phyloP scores from a whole-genome alignment of 2,329 filamentous ascomycete genomes.

The Fusarium sp. region DNA sequence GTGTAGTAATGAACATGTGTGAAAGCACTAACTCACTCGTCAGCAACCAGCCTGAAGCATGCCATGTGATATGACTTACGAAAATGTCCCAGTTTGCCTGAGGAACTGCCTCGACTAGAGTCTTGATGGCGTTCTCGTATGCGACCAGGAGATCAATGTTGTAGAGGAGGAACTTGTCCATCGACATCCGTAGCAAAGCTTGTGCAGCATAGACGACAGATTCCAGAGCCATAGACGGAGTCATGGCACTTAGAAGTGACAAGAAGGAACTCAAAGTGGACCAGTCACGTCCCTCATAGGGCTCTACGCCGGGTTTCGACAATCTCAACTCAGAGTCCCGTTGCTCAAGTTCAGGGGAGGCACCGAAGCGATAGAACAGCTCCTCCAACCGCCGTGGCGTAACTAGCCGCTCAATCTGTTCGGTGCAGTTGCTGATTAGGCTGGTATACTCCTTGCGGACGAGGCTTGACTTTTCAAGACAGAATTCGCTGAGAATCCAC shows the following conservation, averaged over 20 bases:
- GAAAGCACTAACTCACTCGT: constrained; percentile 57
- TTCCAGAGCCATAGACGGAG: constrained; percentile 50
- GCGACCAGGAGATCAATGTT: constrained; percentile 55
- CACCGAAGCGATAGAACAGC: constrained; percentile 71
- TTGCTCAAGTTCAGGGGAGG: constrained; percentile 58
- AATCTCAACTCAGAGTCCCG: constrained; percentile 35
- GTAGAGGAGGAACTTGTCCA: constrained; percentile 63
- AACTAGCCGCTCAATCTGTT: constrained; percentile 59
- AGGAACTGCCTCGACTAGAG: constrained; percentile 58
- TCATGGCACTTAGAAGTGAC: constrained; percentile 54
- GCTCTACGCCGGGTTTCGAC: constrained; percentile 41
- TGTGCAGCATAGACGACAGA: constrained; percentile 56
- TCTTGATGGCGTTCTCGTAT: constrained; percentile 58
- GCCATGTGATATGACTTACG: constrained; percentile 49
- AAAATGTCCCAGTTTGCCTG: constrained; percentile 53
- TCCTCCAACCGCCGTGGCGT: constrained; percentile 59
- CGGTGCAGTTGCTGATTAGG: constrained; percentile 60
- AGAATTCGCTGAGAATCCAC: constrained; percentile 74
- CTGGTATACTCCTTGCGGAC: constrained; percentile 72
- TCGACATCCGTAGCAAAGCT: constrained; percentile 65
- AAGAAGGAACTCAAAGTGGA: constrained; percentile 58
- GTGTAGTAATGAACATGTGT: constrained; percentile 62
- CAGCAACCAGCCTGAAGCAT: not conserved
- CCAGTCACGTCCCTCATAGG: constrained; percentile 60
- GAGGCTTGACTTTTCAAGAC: constrained; percentile 64